These are phyloP conservation scores for Podosphaera aphanis DNA, from an alignment of 2,329 filamentous ascomycete species.

Conservation along the genomic window DNA sequence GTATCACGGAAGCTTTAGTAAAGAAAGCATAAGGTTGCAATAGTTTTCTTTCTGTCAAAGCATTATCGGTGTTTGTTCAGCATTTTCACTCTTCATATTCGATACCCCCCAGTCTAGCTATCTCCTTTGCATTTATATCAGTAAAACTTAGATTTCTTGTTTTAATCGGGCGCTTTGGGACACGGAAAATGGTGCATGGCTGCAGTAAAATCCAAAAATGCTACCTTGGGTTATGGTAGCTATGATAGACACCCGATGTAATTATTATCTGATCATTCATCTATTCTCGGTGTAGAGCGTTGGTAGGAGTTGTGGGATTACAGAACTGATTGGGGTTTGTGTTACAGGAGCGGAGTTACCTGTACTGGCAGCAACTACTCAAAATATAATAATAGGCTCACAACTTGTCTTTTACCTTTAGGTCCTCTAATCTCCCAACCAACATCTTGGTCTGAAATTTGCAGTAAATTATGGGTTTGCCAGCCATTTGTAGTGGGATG, in stretches of 20 bases:
- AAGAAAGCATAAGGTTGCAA: not conserved
- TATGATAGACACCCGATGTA: not conserved
- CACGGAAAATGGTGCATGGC: not conserved
- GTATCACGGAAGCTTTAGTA: not conserved
- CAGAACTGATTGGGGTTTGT: not conserved
- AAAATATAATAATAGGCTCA: no score
- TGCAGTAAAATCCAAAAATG: not conserved
- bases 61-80: not conserved
- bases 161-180: not conserved
- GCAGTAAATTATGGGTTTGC: no score
- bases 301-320: not conserved
- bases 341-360: not conserved
- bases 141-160: not conserved
- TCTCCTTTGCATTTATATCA: not conserved
- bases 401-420: no score
- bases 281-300: not conserved
- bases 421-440: no score
- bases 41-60: not conserved
- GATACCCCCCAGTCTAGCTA: not conserved
- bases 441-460: no score
- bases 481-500: no score
- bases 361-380: no score
- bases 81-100: not conserved
- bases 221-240: not conserved
- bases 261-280: not conserved